phyloP scores from a whole-genome alignment of 148 eudicot species.

The Heliamphora exappendiculata region DNA sequence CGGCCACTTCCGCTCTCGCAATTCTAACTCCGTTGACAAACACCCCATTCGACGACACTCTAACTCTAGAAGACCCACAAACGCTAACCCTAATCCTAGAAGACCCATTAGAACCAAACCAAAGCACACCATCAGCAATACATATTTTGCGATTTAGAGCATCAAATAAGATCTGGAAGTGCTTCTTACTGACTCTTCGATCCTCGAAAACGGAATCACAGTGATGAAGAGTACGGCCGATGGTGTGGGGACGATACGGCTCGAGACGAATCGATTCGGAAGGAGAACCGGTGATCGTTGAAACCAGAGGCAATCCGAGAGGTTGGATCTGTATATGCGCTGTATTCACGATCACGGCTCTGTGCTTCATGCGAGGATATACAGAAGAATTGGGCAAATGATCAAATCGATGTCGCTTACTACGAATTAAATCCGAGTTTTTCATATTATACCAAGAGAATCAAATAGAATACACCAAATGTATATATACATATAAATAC shows the following conservation, averaged over 20 bases:
- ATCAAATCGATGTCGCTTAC: conserved; percentile 17
- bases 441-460: conserved; percentile 8
- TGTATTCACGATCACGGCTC: not conserved
- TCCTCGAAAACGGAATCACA: conserved; percentile 50
- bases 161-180: conserved; percentile 59
- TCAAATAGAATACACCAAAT: not conserved
- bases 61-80: conserved; percentile 30
- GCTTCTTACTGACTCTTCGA: conserved; percentile 63
- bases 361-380: conserved; percentile 17
- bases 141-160: conserved; percentile 37
- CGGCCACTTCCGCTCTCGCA: conserved; percentile 37
- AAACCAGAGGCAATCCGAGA: conserved; percentile 24
- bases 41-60: conserved; percentile 64
- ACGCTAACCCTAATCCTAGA: conserved; percentile 43
- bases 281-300: conserved; percentile 12
- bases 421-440: conserved; percentile 17
- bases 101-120: conserved; percentile 12
- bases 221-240: conserved; percentile 42
- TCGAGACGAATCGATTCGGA: conserved; percentile 27
- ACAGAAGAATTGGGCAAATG: not conserved
- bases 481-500: not conserved
- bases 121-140: conserved; percentile 50
- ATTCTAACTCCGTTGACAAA: conserved; percentile 66
- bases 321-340: conserved; percentile 22
- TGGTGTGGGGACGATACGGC: conserved; percentile 39